Conservation (phyloP, 106 monocot species). For the Cymbidium sinense region DNA sequence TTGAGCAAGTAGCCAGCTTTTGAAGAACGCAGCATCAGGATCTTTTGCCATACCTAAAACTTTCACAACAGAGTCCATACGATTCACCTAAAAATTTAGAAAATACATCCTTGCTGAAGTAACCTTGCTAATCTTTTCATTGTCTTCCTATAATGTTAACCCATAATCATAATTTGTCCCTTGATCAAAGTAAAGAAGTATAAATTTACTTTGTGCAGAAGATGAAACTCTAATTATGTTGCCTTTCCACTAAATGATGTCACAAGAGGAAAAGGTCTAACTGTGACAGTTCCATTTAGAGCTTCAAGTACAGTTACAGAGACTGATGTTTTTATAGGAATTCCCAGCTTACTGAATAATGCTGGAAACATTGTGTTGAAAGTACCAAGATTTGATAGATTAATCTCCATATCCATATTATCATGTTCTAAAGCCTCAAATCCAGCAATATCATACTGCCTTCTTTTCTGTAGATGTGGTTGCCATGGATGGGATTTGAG, state of each 20-base stretch:
- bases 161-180: slow-evolving; percentile 87
- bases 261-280: slow-evolving; percentile 87
- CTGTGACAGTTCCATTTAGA: slow-evolving; percentile 83
- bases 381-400: slow-evolving; percentile 92
- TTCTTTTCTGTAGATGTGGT: too few species aligned
- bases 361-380: slow-evolving; percentile 96
- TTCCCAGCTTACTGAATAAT: slow-evolving; percentile 92
- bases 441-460: too few species aligned
- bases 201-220: too few species aligned
- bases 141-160: slow-evolving; percentile 91
- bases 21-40: too few species aligned
- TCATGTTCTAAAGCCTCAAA: slow-evolving; percentile 88
- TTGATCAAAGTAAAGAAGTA: slow-evolving; percentile 97
- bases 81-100: slow-evolving; percentile 88
- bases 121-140: slow-evolving; percentile 74
- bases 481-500: too few species aligned
- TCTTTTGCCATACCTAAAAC: slow-evolving; percentile 92
- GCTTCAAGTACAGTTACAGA: slow-evolving; percentile 87
- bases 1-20: slow-evolving; percentile 77
- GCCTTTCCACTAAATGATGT: slow-evolving; percentile 78
- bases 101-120: slow-evolving; percentile 96
- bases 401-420: slow-evolving; percentile 95
- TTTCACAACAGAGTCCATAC: slow-evolving; percentile 80
- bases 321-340: slow-evolving; percentile 88
- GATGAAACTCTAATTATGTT: slow-evolving; percentile 68